Percentiles rank a stretch among this genome's conserved stretches.
Evolutionary conservation across 176 grass and related monocot species (phyloP).

Genomic region (Triticum aestivum): IWGSC_CS_RefSeq_v2.1 NC_057812.1:70026386-70026885

Average conservation of each 20-base stretch:
- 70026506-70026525: background rate
- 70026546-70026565: background rate
- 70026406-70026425: constrained; percentile 30
- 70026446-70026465: constrained; percentile 20
- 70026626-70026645: background rate
- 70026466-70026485: background rate
- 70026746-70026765: too few species aligned
- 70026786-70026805: too few species aligned
- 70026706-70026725: too few species aligned
- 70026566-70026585: background rate
- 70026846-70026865: too few species aligned
- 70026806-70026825: too few species aligned
- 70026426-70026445: constrained; percentile 14
- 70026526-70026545: background rate
- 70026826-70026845: too few species aligned
- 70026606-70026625: background rate
- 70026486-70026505: background rate
- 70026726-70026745: too few species aligned
- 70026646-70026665: background rate
- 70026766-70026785: too few species aligned
- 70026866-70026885: too few species aligned
- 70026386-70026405: constrained; percentile 15
- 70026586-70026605: background rate
- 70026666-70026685: too few species aligned
- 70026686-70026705: too few species aligned